A percentile compares a stretch with the other conserved stretches of the same genome.
Evolutionary conservation across 1,284 basidiomycete species (phyloP).

Genomic region (Melampsora larici-populina): DNA sequence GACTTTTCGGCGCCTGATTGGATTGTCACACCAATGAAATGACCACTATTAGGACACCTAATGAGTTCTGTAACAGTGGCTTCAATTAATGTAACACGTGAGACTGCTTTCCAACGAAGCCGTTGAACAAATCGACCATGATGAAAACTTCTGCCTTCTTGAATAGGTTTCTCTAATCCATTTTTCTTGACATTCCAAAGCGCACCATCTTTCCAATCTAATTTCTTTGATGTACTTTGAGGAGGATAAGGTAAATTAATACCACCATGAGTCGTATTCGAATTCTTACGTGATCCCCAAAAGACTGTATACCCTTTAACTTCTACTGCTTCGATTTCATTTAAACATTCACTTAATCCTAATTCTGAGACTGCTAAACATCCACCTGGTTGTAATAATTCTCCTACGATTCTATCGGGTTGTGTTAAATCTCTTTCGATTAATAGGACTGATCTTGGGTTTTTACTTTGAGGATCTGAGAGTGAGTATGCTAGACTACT

Average conservation of each 20-base stretch:
- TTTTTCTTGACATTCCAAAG: conserved; percentile 33
- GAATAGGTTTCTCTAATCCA: conserved; percentile 49
- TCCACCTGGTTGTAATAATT: conserved; percentile 92
- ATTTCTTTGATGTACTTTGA: not conserved
- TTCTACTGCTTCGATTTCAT: conserved; percentile 81
- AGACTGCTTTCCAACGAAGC: conserved; percentile 63
- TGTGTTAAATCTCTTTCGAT: conserved; percentile 70
- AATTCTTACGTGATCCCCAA: conserved; percentile 57
- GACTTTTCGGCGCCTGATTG: conserved; percentile 53
- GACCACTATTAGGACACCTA: conserved; percentile 60
- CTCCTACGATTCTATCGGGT: conserved; percentile 95
- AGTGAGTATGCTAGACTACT: conserved; percentile 31
- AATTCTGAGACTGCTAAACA: conserved; percentile 72
- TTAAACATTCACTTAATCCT: conserved; percentile 68
- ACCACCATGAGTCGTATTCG: conserved; percentile 1
- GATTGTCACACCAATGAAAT: conserved; percentile 65
- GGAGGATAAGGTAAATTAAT: conserved; percentile 30
- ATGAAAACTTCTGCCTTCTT: conserved; percentile 77
- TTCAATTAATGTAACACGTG: conserved; percentile 68
- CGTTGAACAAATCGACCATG: conserved; percentile 88
- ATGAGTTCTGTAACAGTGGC: conserved; percentile 71
- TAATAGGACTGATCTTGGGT: conserved; percentile 64
- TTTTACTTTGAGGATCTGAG: conserved; percentile 49
- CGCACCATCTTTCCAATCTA: conserved; percentile 31
- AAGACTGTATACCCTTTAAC: conserved; percentile 85